Percentiles rank a stretch among this genome's conserved stretches.
phyloP scores from a whole-genome alignment of 202 grass and related monocot species.

The Elaeis oleifera region DNA sequence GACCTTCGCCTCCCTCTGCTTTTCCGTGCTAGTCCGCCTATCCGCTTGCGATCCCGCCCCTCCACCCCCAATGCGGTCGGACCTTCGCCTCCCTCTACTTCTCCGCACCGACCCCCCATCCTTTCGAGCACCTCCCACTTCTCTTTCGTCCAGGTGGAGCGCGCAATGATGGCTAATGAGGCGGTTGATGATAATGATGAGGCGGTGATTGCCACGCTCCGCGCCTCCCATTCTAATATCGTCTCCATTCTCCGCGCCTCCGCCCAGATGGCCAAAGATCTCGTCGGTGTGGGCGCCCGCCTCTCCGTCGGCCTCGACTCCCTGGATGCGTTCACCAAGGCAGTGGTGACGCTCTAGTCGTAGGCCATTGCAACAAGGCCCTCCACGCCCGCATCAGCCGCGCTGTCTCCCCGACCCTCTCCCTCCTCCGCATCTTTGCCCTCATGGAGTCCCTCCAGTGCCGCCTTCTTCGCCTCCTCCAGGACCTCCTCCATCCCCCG shows the following conservation, averaged over 20 bases:
- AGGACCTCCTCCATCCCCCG: not conserved
- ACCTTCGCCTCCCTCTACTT: too few species aligned
- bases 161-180: too few species aligned
- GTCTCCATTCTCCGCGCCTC: slow-evolving; percentile 2
- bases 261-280: not conserved
- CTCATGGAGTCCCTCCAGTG: slow-evolving; percentile 18
- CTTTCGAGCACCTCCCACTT: too few species aligned
- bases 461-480: slow-evolving; percentile 18
- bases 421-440: slow-evolving; percentile 22
- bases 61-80: too few species aligned
- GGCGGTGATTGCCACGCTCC: slow-evolving; percentile 4
- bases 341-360: slow-evolving; percentile 25
- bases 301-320: slow-evolving; percentile 24
- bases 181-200: not conserved
- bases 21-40: too few species aligned
- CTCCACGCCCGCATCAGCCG: slow-evolving; percentile 30
- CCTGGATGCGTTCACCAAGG: slow-evolving; percentile 16
- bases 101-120: too few species aligned
- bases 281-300: slow-evolving; percentile 1
- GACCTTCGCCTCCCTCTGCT: too few species aligned
- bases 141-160: too few species aligned
- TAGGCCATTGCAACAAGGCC: slow-evolving; percentile 29
- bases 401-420: not conserved
- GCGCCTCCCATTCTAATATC: slow-evolving; percentile 15
- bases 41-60: too few species aligned